phyloP scores from a whole-genome alignment of 257 asterid genomes.

The Paraleonurus japonicus region DNA sequence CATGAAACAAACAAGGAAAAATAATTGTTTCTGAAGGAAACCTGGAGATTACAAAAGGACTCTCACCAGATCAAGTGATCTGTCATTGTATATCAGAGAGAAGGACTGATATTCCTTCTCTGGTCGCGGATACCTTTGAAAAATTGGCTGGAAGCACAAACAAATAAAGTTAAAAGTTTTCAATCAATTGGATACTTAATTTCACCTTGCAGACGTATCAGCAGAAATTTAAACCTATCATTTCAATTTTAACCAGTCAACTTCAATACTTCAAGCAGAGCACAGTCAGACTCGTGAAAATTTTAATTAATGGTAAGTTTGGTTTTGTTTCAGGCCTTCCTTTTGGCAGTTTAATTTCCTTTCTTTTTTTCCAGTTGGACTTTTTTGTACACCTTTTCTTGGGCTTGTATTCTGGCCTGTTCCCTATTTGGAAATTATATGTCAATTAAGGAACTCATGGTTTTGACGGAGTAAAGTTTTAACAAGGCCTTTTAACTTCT shows the following conservation, averaged over 20 bases:
- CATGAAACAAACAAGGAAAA: conserved; percentile 20
- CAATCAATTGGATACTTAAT: neutral
- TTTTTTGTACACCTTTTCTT: neutral
- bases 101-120: conserved; percentile 97
- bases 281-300: neutral
- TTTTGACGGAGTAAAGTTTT: neutral
- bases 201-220: conserved; percentile 18
- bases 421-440: neutral
- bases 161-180: neutral
- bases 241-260: conserved; percentile 1
- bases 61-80: conserved; percentile 93
- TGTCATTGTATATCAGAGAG: conserved; percentile 84
- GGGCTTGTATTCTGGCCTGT: neutral
- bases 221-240: neutral
- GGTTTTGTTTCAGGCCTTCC: neutral
- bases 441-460: neutral
- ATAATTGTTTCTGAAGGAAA: conserved; percentile 15
- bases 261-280: conserved; percentile 10
- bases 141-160: conserved; percentile 68
- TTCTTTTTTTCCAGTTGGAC: neutral
- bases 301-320: neutral
- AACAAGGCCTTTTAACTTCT: neutral
- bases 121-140: conserved; percentile 89
- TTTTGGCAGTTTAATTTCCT: neutral
- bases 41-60: conserved; percentile 16